Evolutionary conservation across 306 rosid genomes (phyloP), one percentile per base, ranked within the genome.

Genomic region (Herpetospermum pedunculosum): DNA sequence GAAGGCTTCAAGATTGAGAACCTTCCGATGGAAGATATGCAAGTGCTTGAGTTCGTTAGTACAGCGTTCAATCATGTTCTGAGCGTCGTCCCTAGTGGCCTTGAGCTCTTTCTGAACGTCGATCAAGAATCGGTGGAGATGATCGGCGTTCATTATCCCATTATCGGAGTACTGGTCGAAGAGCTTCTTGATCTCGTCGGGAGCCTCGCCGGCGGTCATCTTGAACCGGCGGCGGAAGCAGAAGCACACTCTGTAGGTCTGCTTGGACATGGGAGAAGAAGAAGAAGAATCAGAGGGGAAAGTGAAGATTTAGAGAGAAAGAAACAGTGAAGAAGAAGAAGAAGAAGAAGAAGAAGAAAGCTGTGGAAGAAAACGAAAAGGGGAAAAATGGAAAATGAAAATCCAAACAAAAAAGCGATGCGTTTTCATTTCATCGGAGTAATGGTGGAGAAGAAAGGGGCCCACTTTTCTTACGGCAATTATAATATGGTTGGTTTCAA

Each of bases 221-320:
- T 77, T 81, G 89, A 95, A 95, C 32, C 92, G 86, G 68, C 99
- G 87, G 25, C 77, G 87, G 86, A 86, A 91, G 78, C 99, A 95
- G 85, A 95, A 91, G 78, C 99, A 95, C 9, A 95, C 96, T 28
- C 83, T 87, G 86, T 91, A 95, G 10, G 97, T 88, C 83, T 95
- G 96, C 40, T 88, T 92, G 25, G 97, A 95, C 94, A 91, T 88
- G 67, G 79, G n/a, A n/a, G n/a, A n/a, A n/a, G n/a, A n/a, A 21
- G 11, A 28, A 4, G 74, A 19, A 5, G 57, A 15, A 14, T 2
- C 3, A 10, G 54, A 37, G 29, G n/a, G 71, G 28, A n/a, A 34
- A 4, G 2, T 10, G 32, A 9, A 10, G 49, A 16, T 4, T 63
- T 46, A 6, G 48, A 44, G n/a, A 23, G 11, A n/a, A n/a, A 48